These are phyloP conservation scores for Cryptococcus sp. DNA, from an alignment of 1,284 basidiomycete species.

Conservation along the genomic window DNA sequence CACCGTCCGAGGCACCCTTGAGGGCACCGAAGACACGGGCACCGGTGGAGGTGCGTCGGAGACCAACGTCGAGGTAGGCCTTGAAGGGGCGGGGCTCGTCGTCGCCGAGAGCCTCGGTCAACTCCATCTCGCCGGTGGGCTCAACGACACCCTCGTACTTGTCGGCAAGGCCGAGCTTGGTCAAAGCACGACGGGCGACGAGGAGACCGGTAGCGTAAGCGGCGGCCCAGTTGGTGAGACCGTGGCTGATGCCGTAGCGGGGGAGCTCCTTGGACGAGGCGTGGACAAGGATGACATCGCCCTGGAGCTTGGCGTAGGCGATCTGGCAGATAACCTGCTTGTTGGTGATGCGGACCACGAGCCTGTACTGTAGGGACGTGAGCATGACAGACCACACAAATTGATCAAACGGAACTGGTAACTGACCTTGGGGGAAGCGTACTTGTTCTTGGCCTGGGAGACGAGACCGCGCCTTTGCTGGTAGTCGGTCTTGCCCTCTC, in stretches of 20 bases:
- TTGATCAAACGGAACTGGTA: background rate
- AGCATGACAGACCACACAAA: slow-evolving; percentile 1
- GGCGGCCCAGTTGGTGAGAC: slow-evolving; percentile 98
- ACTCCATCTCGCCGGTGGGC: slow-evolving; percentile 80
- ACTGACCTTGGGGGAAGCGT: slow-evolving; percentile 83
- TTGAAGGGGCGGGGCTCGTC: slow-evolving; percentile 98
- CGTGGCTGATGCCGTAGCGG: slow-evolving; percentile 96
- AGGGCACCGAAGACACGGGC: slow-evolving; percentile 98
- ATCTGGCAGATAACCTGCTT: slow-evolving; percentile 89
- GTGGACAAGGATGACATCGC: slow-evolving; percentile 88
- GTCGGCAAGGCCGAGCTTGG: slow-evolving; percentile 94
- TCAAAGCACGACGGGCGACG: slow-evolving; percentile 88
- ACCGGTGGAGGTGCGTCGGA: slow-evolving; percentile 97
- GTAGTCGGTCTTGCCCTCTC: slow-evolving; percentile 99
- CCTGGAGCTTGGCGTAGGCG: slow-evolving; percentile 94
- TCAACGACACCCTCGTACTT: slow-evolving; percentile 97
- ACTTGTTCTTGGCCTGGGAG: slow-evolving; percentile 99
- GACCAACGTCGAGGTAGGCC: slow-evolving; percentile 96
- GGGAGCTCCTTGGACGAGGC: slow-evolving; percentile 91
- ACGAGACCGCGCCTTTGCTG: slow-evolving; percentile 96
- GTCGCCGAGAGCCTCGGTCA: slow-evolving; percentile 81
- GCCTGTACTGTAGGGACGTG: slow-evolving; percentile 69
- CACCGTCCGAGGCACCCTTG: slow-evolving; percentile 98
- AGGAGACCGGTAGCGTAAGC: slow-evolving; percentile 98
- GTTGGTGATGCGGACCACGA: slow-evolving; percentile 98